Conservation (phyloP, 768 basidiomycete genomes). For the Mycena venus region DNA sequence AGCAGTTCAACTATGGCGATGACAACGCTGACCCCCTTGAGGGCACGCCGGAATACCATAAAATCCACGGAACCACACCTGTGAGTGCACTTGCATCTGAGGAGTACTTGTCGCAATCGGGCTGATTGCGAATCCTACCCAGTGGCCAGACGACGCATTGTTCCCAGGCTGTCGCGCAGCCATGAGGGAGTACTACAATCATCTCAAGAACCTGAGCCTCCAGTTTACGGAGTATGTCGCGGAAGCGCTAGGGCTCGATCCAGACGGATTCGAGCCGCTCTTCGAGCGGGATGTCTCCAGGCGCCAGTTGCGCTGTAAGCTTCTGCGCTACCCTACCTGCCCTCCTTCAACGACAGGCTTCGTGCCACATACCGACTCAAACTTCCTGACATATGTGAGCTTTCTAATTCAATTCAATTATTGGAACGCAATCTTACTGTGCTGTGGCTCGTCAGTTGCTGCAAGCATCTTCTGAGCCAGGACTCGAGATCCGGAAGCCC, state of each 20-base stretch:
- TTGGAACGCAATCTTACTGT: background rate
- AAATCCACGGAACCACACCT: conserved; percentile 27
- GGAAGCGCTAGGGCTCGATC: conserved; percentile 28
- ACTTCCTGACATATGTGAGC: conserved; percentile 31
- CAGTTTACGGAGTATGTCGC: conserved; percentile 24
- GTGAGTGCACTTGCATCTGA: background rate
- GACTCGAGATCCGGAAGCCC: conserved; percentile 22
- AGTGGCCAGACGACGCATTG: conserved; percentile 31
- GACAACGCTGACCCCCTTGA: background rate
- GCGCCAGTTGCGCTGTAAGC: conserved; percentile 34
- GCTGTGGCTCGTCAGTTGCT: conserved; percentile 7
- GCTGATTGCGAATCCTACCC: background rate
- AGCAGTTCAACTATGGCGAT: conserved; percentile 33
- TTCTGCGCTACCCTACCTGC: conserved; percentile 25
- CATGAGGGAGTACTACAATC: conserved; percentile 22
- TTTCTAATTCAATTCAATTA: background rate
- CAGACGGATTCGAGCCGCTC: conserved; percentile 21
- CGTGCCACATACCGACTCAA: conserved; percentile 29
- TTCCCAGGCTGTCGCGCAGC: conserved; percentile 26
- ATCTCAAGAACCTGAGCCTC: conserved; percentile 21
- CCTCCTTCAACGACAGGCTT: conserved; percentile 23
- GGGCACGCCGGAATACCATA: conserved; percentile 26
- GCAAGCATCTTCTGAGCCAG: conserved; percentile 21
- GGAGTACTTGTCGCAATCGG: background rate
- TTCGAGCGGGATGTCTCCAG: conserved; percentile 20